Evolutionary conservation across 371 early-diverging fungal genomes (phyloP).

Genomic region (Mucor racemosus): DNA sequence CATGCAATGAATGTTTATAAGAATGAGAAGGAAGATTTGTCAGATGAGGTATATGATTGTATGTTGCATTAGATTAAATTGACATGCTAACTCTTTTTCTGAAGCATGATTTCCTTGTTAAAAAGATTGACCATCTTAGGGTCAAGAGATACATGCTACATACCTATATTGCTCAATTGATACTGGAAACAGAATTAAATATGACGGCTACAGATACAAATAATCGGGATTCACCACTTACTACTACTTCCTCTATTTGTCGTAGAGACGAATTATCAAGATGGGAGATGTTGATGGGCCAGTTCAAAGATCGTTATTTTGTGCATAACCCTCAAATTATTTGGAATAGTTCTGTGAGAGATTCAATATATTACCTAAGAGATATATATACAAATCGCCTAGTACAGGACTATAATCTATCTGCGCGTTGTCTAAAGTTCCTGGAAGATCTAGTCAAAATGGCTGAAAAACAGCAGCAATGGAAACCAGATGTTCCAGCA

Average conservation of each 20-base stretch:
- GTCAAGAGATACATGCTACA: slow-evolving; percentile 22
- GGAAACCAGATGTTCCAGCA: slow-evolving; percentile 22
- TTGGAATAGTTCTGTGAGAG: slow-evolving; percentile 39
- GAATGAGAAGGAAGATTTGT: slow-evolving; percentile 8
- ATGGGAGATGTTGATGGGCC: slow-evolving; percentile 35
- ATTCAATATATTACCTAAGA: slow-evolving; percentile 24
- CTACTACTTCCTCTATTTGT: slow-evolving; percentile 8
- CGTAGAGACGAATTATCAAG: slow-evolving; percentile 7
- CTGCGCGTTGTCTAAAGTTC: slow-evolving; percentile 33
- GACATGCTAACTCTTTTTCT: neutral
- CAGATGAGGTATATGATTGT: slow-evolving; percentile 6
- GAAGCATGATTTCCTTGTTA: neutral
- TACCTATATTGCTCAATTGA: slow-evolving; percentile 18
- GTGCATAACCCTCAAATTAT: slow-evolving; percentile 41
- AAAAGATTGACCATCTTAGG: slow-evolving; percentile 21
- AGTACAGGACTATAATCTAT: slow-evolving; percentile 30
- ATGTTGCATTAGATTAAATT: no score
- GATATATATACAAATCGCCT: slow-evolving; percentile 20
- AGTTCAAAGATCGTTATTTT: slow-evolving; percentile 28
- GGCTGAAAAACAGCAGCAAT: slow-evolving; percentile 28
- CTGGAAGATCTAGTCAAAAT: slow-evolving; percentile 37
- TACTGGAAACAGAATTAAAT: slow-evolving; percentile 22
- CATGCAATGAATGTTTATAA: slow-evolving; percentile 7
- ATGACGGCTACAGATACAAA: neutral
- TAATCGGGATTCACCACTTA: slow-evolving; percentile 1